A percentile compares a stretch with the other conserved stretches of the same genome.
phyloP scores from a whole-genome alignment of 805 yeast species.

The Nakazawaea ambrosiae region DNA sequence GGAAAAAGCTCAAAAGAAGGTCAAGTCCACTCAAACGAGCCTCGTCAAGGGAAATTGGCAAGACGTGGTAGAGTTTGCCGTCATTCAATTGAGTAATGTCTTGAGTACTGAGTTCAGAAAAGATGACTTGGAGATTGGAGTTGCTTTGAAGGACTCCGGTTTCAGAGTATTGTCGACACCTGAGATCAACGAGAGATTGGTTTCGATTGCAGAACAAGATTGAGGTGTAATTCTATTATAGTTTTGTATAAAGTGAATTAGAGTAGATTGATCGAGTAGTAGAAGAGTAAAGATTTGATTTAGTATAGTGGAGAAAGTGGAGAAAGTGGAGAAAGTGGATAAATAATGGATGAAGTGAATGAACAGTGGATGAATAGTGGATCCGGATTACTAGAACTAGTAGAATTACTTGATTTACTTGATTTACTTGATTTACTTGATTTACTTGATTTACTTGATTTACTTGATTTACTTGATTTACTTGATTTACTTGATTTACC shows the following conservation, averaged over 20 bases:
- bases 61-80: conserved; percentile 82
- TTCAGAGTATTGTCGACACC: conserved; percentile 73
- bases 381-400: no score
- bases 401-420: no score
- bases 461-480: no score
- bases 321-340: background rate
- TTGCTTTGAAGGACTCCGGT: conserved; percentile 61
- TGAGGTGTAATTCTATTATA: no score
- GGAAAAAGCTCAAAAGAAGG: conserved; percentile 83
- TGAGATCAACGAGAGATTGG: conserved; percentile 90
- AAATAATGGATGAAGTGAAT: no score
- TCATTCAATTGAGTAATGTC: conserved; percentile 77
- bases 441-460: no score
- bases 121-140: conserved; percentile 89
- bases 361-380: no score
- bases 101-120: conserved; percentile 91
- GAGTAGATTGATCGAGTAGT: background rate
- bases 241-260: no score
- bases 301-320: background rate
- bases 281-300: background rate
- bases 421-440: no score
- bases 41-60: conserved; percentile 78
- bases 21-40: conserved; percentile 16
- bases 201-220: conserved; percentile 95
- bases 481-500: no score